These are phyloP conservation scores for Priceomyces medius DNA, from an alignment of 805 yeast genomes.

Conservation along the genomic window DNA sequence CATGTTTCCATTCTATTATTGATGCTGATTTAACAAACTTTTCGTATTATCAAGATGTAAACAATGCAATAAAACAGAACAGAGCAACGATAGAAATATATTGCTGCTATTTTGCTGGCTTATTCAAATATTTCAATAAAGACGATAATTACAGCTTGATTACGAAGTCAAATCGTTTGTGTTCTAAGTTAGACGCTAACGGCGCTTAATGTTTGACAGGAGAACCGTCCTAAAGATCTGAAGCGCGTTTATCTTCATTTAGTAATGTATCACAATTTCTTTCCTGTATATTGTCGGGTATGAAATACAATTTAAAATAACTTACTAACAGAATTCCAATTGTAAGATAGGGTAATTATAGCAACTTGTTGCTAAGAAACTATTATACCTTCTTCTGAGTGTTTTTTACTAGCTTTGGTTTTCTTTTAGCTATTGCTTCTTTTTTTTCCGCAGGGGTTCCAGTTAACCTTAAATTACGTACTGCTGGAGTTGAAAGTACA, in stretches of 20 bases:
- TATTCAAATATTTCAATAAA: background rate
- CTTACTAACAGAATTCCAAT: too few species aligned
- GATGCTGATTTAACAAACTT: background rate
- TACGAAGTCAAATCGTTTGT: background rate
- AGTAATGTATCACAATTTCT: background rate
- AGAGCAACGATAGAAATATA: background rate
- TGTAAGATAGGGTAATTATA: too few species aligned
- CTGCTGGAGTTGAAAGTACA: too few species aligned
- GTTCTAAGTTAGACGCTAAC: background rate
- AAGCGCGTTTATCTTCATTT: background rate
- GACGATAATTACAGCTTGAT: background rate
- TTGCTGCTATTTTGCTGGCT: background rate
- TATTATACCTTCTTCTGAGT: too few species aligned
- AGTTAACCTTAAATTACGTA: too few species aligned
- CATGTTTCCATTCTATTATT: constrained; percentile 8
- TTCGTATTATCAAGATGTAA: background rate
- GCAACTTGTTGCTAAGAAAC: too few species aligned
- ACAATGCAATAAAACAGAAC: constrained; percentile 1
- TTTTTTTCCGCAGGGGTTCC: too few species aligned
- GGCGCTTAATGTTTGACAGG: background rate
- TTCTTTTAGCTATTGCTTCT: too few species aligned
- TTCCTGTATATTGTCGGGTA: background rate
- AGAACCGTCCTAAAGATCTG: background rate
- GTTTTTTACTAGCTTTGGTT: too few species aligned
- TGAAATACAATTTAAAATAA: too few species aligned